Evolutionary conservation across 768 basidiomycete genomes (phyloP), one percentile per base, ranked within the genome.

Genomic region (Agaricus sinodeliciosus): DNA sequence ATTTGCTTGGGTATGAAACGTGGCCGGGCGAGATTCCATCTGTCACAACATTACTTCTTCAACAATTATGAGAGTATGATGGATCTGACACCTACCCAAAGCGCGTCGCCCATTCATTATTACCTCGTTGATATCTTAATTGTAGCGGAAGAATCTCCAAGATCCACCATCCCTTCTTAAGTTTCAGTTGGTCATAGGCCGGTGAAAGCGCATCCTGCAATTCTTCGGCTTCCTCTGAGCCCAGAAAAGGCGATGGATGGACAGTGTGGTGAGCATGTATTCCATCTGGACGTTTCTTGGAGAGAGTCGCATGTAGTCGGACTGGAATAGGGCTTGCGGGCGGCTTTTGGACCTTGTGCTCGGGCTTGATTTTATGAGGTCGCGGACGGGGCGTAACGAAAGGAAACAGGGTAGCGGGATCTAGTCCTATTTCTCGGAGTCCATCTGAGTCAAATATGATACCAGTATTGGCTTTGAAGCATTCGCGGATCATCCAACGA

Each of bases 401-500:
- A 9, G 75, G 76, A 58, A 74, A 73, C 26, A 85, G 72, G 25
- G 66, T 72, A 48, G 64, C 47, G 0, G 72, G 73, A 48, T 83
- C 77, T 47, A 84, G 59, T 0, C 82, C 81, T 16, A 82, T 69
- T 16, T 68, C 63, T 9, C 62, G 63, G 31, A 85, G 72, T 37
- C 66, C 66, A 9, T 73, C 67, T 0, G 74, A 63, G 34, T 77
- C 65, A 66, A 87, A 87, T 59, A 84, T 68, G 40, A 87, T 84
- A 0, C 83, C 84, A 0, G 80, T 73, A 0, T 81, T 68, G 8
- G 77, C 63, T 51, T 74, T 74, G 74, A 87, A 84, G 58, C 77
- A 80, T 60, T 88, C 80, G 28, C 86, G 78, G 27, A 89, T 67
- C 85, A 89, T 86, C 87, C 87, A 84, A 1, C 76, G 73, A 2